Base-by-base conservation (phyloP, 2,329 filamentous ascomycete species). In the Arthroderma sp. region DNA sequence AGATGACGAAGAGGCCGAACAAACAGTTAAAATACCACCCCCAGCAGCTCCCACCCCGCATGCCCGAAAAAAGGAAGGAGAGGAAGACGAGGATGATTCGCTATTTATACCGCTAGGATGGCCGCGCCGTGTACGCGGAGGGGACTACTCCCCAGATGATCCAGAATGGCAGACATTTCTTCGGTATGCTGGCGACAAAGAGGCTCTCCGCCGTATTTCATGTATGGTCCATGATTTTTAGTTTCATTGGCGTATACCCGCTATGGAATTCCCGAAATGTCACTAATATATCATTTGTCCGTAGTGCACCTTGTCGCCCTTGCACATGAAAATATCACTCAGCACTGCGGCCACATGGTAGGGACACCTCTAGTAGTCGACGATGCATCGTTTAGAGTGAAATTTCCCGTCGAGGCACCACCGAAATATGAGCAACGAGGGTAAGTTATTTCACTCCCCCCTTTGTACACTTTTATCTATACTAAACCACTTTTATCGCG, bases 31-130 rank as follows among this genome's bases (percentile, higher is more conserved):
- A 22, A 22, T 22, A 22, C 15, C 15, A 22, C 3, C 15, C 15
- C 15, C 15, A 22, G 15, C 15, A 22, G 15, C 15, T 22, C 15
- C 15, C 15, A 22, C 15, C 15, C 15, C 15, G 15, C 15, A 22
- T 22, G 15, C 15, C 15, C 15, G 15, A 22, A 27, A 15, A 22
- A 29, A 31, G n/a, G 32, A 43, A 38, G 22, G 38, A 27, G 28
- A 32, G 6, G 33, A 39, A 10, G 42, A 44, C 9, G 42, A 45
- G 4, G 36, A 43, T 1, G 40, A 29, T 15, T 10, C 41, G 11
- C n/a, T 47, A 33, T 52, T 50, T n/a, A 45, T 52, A 30, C 50
- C 48, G 3, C 38, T 52, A 5, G 45, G 43, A 7, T 40, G 47
- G 29, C 48, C 49, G 8, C 36, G 41, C 32, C 41, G 29, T 30